Evolutionary conservation across 1,284 basidiomycete species (phyloP), one percentile per base, ranked within the genome.

Genomic region (Schizophyllum commune): DNA sequence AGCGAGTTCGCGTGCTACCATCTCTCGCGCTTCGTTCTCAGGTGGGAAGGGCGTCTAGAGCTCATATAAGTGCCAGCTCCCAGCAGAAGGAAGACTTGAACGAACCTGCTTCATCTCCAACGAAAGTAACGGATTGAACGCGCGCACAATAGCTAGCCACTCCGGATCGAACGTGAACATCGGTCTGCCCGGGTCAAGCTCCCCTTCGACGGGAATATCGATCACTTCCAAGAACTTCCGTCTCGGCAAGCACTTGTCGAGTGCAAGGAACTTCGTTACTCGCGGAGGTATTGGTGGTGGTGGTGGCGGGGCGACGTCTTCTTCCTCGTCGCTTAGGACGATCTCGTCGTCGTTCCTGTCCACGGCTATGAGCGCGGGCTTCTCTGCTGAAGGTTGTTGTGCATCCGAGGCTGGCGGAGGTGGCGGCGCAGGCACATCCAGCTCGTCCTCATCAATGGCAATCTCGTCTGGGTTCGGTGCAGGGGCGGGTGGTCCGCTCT

Each of bases 131-230:
- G 87, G 85, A 66, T 96, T 86, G 66, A 96, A 88, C 0, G 92
- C 94, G 5, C 91, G 88, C 0, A 87, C 88, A 70, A 98, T 94
- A 0, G 95, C 95, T 21, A 99, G 84, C 97, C 96, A 99, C 72
- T 94, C 83, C 2, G 88, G 88, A 70, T 97, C 93, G 73, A 85
- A 98, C 1, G 70, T 75, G 27, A 82, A 78, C 0, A 52, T 60
- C 27, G 19, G 55, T n/a, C 9, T 52, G 22, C 17, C 55, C 58
- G 56, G 55, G 59, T 58, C 52, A 58, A 22, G 21, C 32, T 57
- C 57, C 52, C 5, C 60, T 6, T 63, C 58, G 22, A 63, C 47
- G n/a, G 67, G 77, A 39, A 93, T 74, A 59, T 95, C 89, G 55
- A 94, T 72, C 67, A 92, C 94, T 81, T 98, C 94, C 4, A 99